Conservation (phyloP, 495 filamentous ascomycete genomes). For the Neurospora tetraspora region DNA sequence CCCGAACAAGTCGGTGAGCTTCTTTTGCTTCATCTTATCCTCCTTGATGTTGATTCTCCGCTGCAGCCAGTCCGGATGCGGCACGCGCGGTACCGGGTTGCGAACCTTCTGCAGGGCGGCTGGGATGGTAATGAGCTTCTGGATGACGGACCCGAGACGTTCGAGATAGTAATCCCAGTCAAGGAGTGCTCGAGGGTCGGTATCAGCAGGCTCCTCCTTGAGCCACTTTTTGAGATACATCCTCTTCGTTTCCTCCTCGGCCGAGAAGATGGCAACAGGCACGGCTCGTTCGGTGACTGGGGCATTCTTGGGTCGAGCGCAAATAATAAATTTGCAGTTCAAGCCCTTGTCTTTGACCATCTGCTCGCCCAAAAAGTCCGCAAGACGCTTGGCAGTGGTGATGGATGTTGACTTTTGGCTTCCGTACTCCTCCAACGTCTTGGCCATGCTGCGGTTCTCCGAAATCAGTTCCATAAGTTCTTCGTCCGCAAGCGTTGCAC, state of each 20-base stretch:
- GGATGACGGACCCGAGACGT: slow-evolving; percentile 87
- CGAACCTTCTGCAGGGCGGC: slow-evolving; percentile 89
- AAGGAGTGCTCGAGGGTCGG: slow-evolving; percentile 79
- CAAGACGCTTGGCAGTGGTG: slow-evolving; percentile 90
- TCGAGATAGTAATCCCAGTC: slow-evolving; percentile 98
- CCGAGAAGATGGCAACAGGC: slow-evolving; percentile 94
- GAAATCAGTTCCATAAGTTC: slow-evolving; percentile 98
- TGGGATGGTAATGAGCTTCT: slow-evolving; percentile 98
- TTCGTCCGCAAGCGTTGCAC: slow-evolving; percentile 82
- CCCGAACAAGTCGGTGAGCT: slow-evolving; percentile 87
- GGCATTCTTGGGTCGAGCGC: slow-evolving; percentile 71
- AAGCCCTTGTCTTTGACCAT: slow-evolving; percentile 99
- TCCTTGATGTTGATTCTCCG: slow-evolving; percentile 88
- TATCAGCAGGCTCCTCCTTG: slow-evolving; percentile 84
- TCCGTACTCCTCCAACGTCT: slow-evolving; percentile 93
- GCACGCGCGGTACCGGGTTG: slow-evolving; percentile 87
- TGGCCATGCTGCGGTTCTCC: slow-evolving; percentile 95
- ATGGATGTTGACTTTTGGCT: slow-evolving; percentile 95
- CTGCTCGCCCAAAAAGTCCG: slow-evolving; percentile 93
- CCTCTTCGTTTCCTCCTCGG: slow-evolving; percentile 75
- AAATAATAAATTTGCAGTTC: slow-evolving; percentile 99
- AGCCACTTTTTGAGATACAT: slow-evolving; percentile 92
- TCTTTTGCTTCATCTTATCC: slow-evolving; percentile 95
- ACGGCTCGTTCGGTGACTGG: slow-evolving; percentile 93
- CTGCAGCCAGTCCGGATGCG: slow-evolving; percentile 95